Conservation (phyloP, 2,329 filamentous ascomycete species). For the Seiridium cupressi region DNA sequence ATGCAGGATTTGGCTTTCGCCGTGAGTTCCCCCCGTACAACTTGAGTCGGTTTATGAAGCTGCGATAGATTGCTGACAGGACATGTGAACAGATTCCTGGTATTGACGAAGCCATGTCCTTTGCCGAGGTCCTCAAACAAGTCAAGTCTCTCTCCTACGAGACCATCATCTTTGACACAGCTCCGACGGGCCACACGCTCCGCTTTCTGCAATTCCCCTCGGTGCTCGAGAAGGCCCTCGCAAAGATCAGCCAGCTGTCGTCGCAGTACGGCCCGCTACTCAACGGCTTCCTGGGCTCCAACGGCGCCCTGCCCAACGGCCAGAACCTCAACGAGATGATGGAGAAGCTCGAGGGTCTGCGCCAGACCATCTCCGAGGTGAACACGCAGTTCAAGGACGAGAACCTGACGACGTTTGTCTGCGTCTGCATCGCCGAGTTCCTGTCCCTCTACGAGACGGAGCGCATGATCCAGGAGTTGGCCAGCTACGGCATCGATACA, state of each 20-base stretch:
- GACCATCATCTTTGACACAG: conserved; percentile 98
- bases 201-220: conserved; percentile 98
- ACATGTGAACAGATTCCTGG: conserved; percentile 72
- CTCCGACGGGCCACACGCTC: conserved; percentile 94
- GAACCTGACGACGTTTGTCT: conserved; percentile 93
- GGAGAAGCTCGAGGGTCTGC: conserved; percentile 89
- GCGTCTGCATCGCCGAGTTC: conserved; percentile 98
- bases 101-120: conserved; percentile 99
- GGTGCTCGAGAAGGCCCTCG: conserved; percentile 96
- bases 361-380: conserved; percentile 91
- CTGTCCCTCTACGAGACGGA: conserved; percentile 96
- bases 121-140: conserved; percentile 98
- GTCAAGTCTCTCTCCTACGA: conserved; percentile 99
- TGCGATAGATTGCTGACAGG: background rate
- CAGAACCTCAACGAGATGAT: conserved; percentile 90
- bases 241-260: conserved; percentile 91
- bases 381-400: conserved; percentile 98
- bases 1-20: conserved; percentile 98
- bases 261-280: conserved; percentile 94
- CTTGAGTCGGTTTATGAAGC: too few relatives aligned
- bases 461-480: conserved; percentile 98
- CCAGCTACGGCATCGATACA: conserved; percentile 90
- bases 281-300: conserved; percentile 84
- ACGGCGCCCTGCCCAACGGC: conserved; percentile 77
- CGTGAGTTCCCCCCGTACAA: conserved; percentile 47